Conservation (phyloP, 345 rosid species). For the Moricandia moricandioides region DNA sequence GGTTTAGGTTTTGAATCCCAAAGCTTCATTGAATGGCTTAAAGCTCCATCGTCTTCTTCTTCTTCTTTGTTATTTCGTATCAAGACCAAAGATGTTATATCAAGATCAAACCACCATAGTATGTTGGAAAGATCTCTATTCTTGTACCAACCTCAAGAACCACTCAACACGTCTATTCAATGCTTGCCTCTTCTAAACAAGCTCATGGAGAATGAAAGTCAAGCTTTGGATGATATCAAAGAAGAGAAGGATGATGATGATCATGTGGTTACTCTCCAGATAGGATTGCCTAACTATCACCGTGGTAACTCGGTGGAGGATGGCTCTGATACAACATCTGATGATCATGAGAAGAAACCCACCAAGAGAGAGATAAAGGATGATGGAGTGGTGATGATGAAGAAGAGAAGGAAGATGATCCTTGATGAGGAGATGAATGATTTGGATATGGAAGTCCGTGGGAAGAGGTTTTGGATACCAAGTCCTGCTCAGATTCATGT, state of each 20-base stretch:
- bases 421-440: constrained; percentile 5
- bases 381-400: constrained; percentile 23
- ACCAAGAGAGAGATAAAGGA: constrained; percentile 32
- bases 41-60: constrained; percentile 31
- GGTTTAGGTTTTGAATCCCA: constrained; percentile 21
- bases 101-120: constrained; percentile 20
- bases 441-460: constrained; percentile 30
- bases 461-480: constrained; percentile 72
- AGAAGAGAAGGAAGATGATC: constrained; percentile 28
- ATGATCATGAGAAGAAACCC: constrained; percentile 14
- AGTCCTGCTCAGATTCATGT: constrained; percentile 90
- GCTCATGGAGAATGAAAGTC: constrained; percentile 31
- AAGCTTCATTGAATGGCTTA: constrained; percentile 36
- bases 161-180: constrained; percentile 22
- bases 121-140: constrained; percentile 28
- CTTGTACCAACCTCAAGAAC: constrained; percentile 25
- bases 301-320: constrained; percentile 30
- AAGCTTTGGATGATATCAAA: constrained; percentile 4
- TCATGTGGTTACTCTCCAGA: constrained; percentile 33
- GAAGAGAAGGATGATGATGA: constrained; percentile 29
- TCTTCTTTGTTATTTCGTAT: constrained; percentile 23
- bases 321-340: constrained; percentile 30
- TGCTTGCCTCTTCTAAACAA: constrained; percentile 41
- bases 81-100: constrained; percentile 26
- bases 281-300: constrained; percentile 32